These are phyloP conservation scores for Neurospora sp. DNA, from an alignment of 495 filamentous ascomycete species.

Conservation along the genomic window DNA sequence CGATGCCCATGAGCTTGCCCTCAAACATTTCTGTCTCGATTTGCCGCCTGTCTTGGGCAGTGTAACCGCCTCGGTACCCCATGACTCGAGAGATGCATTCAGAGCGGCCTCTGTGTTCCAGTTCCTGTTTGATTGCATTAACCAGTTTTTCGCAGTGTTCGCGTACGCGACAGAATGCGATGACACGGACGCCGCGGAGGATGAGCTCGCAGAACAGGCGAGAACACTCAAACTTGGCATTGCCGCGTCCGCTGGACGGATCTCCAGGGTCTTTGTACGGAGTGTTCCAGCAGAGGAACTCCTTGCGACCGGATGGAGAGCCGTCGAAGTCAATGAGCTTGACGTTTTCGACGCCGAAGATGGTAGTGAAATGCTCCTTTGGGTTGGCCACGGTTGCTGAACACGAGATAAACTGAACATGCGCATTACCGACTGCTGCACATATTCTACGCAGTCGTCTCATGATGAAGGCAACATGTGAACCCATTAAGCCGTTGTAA, in stretches of 20 bases:
- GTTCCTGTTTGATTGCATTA: constrained; percentile 67
- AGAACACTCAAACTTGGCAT: constrained; percentile 74
- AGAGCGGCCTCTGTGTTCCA: constrained; percentile 56
- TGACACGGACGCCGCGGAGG: constrained; percentile 80
- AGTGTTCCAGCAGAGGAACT: constrained; percentile 97
- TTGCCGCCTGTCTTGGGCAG: constrained; percentile 77
- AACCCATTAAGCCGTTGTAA: constrained; percentile 91
- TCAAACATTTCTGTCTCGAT: constrained; percentile 98
- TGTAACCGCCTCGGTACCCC: constrained; percentile 95
- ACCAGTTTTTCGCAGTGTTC: constrained; percentile 83
- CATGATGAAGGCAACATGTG: constrained; percentile 94
- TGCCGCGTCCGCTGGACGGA: constrained; percentile 74
- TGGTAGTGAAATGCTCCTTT: constrained; percentile 78
- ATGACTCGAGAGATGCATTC: constrained; percentile 76
- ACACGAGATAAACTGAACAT: constrained; percentile 90
- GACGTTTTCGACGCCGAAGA: constrained; percentile 80
- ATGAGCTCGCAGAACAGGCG: constrained; percentile 85
- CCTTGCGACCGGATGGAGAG: constrained; percentile 81
- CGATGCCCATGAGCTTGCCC: constrained; percentile 82
- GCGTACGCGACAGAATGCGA: constrained; percentile 82
- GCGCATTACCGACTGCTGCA: constrained; percentile 79
- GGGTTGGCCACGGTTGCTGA: constrained; percentile 97
- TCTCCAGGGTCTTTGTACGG: constrained; percentile 87
- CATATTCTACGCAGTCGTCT: constrained; percentile 79
- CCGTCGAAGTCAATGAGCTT: constrained; percentile 81